Evolutionary conservation across 169 alveolate species (phyloP), one percentile per base, ranked within the genome.

Genomic region (Cystoisospora suis): DNA sequence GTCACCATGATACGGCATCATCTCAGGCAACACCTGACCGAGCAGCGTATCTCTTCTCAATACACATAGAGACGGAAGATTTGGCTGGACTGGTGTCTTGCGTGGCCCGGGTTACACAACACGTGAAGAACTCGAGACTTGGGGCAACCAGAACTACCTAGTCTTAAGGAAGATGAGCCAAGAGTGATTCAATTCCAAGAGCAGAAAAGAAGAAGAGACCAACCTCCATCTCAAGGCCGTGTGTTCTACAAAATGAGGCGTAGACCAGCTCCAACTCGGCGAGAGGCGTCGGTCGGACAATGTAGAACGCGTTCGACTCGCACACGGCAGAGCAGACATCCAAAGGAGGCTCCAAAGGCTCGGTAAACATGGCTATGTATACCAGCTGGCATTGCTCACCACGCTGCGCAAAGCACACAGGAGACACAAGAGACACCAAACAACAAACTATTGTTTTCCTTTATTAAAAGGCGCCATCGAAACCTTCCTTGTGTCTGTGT

Each of bases 151-250:
- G n/a, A n/a, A n/a, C n/a, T n/a, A n/a, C n/a, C n/a, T n/a, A n/a
- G n/a, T n/a, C n/a, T n/a, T n/a, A n/a, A n/a, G n/a, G n/a, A n/a
- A n/a, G n/a, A n/a, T n/a, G n/a, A n/a, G n/a, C n/a, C n/a, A n/a
- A n/a, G n/a, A n/a, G n/a, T n/a, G n/a, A n/a, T n/a, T n/a, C n/a
- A n/a, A n/a, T n/a, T n/a, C n/a, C n/a, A n/a, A n/a, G n/a, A n/a
- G n/a, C n/a, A n/a, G n/a, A n/a, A n/a, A n/a, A n/a, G n/a, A n/a
- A n/a, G n/a, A n/a, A n/a, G n/a, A n/a, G n/a, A 53, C 56, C 23
- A 40, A 90, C 91, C 87, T 90, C 93, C 87, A 81, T 90, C 32
- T 90, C 93, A 42, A 83, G 83, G 38, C 91, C 91, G 49, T 81
- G 88, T 0, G 85, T 69, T 32, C 94, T 83, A 34, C 94, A 83